Percentiles rank a stretch among this genome's conserved stretches.
phyloP scores from a whole-genome alignment of 768 basidiomycete species.

The Tubosaeta brunneosetosa region DNA sequence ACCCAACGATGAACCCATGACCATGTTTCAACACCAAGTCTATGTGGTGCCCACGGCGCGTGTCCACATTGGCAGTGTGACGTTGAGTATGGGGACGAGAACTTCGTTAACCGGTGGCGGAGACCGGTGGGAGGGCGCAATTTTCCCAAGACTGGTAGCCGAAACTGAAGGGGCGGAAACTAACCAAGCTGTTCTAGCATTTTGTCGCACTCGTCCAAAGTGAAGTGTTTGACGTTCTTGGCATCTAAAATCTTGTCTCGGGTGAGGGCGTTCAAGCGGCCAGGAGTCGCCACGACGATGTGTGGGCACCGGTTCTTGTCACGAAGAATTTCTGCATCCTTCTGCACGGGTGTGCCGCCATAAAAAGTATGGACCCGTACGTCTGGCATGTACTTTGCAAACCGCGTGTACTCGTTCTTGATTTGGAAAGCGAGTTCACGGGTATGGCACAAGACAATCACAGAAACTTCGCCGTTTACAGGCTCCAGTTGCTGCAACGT shows the following conservation, averaged over 20 bases:
- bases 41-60: conserved; percentile 36
- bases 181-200: conserved; percentile 99
- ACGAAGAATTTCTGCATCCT: conserved; percentile 90
- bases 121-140: conserved; percentile 37
- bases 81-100: conserved; percentile 37
- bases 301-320: conserved; percentile 98
- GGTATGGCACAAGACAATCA: conserved; percentile 97
- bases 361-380: conserved; percentile 97
- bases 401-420: conserved; percentile 98
- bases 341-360: conserved; percentile 91
- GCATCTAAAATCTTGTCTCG: conserved; percentile 95
- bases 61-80: conserved; percentile 39
- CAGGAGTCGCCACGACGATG: conserved; percentile 97
- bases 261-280: conserved; percentile 91
- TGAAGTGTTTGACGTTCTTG: conserved; percentile 98
- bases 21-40: conserved; percentile 37
- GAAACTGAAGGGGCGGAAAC: conserved; percentile 70
- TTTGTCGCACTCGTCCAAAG: conserved; percentile 99
- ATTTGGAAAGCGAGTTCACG: conserved; percentile 99
- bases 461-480: conserved; percentile 95
- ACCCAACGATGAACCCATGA: conserved; percentile 32
- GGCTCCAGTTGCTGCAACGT: conserved; percentile 98
- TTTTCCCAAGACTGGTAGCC: conserved; percentile 42
- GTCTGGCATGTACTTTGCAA: conserved; percentile 99
- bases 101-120: conserved; percentile 27